A percentile compares a stretch with the other conserved stretches of the same genome.
These are phyloP conservation scores for Melaleuca alternifolia DNA, from an alignment of 345 rosid genomes.

Conservation along the genomic window DNA sequence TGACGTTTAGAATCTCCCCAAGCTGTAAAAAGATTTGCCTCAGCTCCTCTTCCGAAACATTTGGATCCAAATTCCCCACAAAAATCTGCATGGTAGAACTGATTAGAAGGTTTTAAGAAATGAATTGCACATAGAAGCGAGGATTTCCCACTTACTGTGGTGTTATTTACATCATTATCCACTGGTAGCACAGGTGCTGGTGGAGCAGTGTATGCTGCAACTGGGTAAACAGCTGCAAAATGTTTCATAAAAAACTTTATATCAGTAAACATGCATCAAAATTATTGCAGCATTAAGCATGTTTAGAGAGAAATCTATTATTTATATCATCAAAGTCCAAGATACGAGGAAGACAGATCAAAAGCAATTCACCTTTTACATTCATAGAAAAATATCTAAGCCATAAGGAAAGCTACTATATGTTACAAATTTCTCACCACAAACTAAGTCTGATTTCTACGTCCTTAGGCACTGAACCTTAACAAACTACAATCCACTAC, in stretches of 20 bases:
- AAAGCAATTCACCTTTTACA: background rate
- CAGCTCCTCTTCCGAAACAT: slow-evolving; percentile 75
- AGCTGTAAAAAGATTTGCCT: slow-evolving; percentile 58
- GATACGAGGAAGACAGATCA: background rate
- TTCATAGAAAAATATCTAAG: background rate
- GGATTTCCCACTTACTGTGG: slow-evolving; percentile 54
- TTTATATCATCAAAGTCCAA: background rate
- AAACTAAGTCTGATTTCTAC: background rate
- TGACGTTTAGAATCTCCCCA: slow-evolving; percentile 68
- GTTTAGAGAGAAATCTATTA: background rate
- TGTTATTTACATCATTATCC: slow-evolving; percentile 65
- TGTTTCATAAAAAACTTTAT: background rate
- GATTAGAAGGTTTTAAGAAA: background rate
- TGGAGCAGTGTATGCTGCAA: slow-evolving; percentile 51
- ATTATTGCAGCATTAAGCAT: background rate
- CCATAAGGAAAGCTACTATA: background rate
- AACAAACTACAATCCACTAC: background rate
- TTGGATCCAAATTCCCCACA: slow-evolving; percentile 73
- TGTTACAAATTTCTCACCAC: background rate
- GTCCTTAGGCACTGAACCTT: background rate
- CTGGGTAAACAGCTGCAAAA: slow-evolving; percentile 54
- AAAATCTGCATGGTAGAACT: slow-evolving; percentile 45
- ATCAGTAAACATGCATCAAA: background rate
- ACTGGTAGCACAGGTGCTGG: slow-evolving; percentile 53
- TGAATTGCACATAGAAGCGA: background rate